Percentiles rank a stretch among this genome's conserved stretches.
Conservation (phyloP, 2,329 filamentous ascomycete species). For the Penicillium sp. region DNA sequence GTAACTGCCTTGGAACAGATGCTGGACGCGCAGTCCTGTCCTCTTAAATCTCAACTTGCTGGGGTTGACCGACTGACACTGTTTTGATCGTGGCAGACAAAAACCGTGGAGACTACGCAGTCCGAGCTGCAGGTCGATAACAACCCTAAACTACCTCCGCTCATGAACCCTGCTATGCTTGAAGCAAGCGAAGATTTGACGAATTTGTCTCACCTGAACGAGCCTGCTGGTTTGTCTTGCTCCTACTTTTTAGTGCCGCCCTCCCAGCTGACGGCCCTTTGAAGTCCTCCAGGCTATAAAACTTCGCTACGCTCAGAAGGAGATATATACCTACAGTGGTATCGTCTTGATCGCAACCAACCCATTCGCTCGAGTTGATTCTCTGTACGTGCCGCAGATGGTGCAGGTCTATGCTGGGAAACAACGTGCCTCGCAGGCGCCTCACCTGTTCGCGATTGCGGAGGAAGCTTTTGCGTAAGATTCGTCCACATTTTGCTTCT, state of each 20-base stretch:
- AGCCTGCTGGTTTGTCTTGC: conserved; percentile 75
- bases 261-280: conserved; percentile 21
- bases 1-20: conserved; percentile 48
- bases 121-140: conserved; percentile 74
- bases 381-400: conserved; percentile 97
- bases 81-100: conserved; percentile 56
- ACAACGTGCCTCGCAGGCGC: conserved; percentile 92
- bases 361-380: conserved; percentile 95
- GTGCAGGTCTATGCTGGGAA: conserved; percentile 99
- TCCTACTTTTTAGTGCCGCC: neutral
- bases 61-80: conserved; percentile 15
- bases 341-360: conserved; percentile 98
- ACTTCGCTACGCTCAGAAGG: conserved; percentile 94
- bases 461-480: conserved; percentile 95
- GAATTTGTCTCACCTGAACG: conserved; percentile 95
- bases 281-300: conserved; percentile 95
- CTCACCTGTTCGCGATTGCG: conserved; percentile 96
- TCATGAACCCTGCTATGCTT: conserved; percentile 98
- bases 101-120: conserved; percentile 72
- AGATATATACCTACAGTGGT: conserved; percentile 99
- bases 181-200: conserved; percentile 98
- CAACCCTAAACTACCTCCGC: conserved; percentile 75
- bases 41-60: neutral
- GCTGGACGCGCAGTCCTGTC: neutral
- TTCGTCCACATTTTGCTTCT: neutral